Evolutionary conservation across 306 rosid species (phyloP).

Genomic region (Vicia faba): DNA sequence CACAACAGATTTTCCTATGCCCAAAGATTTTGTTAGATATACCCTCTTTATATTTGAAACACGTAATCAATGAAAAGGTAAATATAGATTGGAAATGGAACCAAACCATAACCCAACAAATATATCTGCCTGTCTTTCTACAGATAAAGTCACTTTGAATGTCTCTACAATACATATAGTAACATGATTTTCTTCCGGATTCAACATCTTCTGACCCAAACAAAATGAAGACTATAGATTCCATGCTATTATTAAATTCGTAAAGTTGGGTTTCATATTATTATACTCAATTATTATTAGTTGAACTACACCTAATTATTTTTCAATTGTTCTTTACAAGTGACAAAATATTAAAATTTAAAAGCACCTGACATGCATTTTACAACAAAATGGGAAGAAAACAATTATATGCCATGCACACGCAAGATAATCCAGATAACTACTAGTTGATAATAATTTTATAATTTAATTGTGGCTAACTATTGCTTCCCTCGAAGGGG

Average conservation of each 20-base stretch:
- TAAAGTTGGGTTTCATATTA: constrained; percentile 9
- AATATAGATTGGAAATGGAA: constrained; percentile 2
- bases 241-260: constrained; percentile 33
- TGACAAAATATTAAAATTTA: constrained; percentile 6
- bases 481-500: neutral
- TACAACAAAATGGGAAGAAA: constrained; percentile 50
- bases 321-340: constrained; percentile 14
- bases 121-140: constrained; percentile 24
- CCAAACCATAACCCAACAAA: constrained; percentile 33
- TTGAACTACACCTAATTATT: constrained; percentile 27
- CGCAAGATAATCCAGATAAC: constrained; percentile 46
- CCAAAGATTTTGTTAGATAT: constrained; percentile 47
- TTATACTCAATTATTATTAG: constrained; percentile 33
- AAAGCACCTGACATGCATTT: constrained; percentile 43
- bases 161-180: neutral
- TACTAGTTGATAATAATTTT: constrained; percentile 24
- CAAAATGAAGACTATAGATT: constrained; percentile 37
- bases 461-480: constrained; percentile 6
- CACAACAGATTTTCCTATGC: constrained; percentile 45
- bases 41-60: constrained; percentile 29
- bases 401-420: constrained; percentile 54
- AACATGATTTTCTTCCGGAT: constrained; percentile 25
- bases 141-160: constrained; percentile 23
- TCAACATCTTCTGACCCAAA: constrained; percentile 31
- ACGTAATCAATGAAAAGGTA: constrained; percentile 39